Conservation (phyloP, 495 filamentous ascomycete genomes). For the Daldinia bambusicola region DNA sequence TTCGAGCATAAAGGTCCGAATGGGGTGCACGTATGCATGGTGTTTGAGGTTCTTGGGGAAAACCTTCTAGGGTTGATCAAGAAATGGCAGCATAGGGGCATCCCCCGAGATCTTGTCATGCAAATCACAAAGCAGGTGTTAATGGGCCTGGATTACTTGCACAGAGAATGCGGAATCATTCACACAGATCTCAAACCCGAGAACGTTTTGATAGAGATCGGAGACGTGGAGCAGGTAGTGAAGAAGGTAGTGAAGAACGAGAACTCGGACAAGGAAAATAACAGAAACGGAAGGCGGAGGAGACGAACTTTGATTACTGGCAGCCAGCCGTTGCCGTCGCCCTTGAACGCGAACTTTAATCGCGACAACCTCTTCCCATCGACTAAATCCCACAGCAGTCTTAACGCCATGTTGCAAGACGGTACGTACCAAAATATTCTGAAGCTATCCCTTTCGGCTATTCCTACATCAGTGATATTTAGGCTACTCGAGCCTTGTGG, state of each 20-base stretch:
- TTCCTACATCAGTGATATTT: neutral
- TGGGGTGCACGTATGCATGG: slow-evolving; percentile 98
- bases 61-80: slow-evolving; percentile 97
- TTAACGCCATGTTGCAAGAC: slow-evolving; percentile 86
- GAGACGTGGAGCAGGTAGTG: slow-evolving; percentile 96
- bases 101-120: slow-evolving; percentile 94
- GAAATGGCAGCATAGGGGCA: slow-evolving; percentile 96
- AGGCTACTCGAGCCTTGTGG: no score
- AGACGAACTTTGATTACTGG: slow-evolving; percentile 95
- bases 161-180: slow-evolving; percentile 98
- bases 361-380: slow-evolving; percentile 75
- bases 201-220: slow-evolving; percentile 98
- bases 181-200: slow-evolving; percentile 98
- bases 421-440: slow-evolving; percentile 64
- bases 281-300: slow-evolving; percentile 91
- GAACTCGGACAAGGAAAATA: slow-evolving; percentile 82
- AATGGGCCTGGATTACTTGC: slow-evolving; percentile 93
- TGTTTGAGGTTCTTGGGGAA: slow-evolving; percentile 97
- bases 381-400: slow-evolving; percentile 78
- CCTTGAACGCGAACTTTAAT: slow-evolving; percentile 90
- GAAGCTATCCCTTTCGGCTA: neutral
- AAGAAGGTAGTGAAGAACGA: slow-evolving; percentile 94
- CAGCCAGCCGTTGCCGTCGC: slow-evolving; percentile 95
- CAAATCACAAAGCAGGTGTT: slow-evolving; percentile 99
- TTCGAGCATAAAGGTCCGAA: slow-evolving; percentile 98